Conservation (phyloP, 1,284 basidiomycete genomes). For the Phlebopus sp. region DNA sequence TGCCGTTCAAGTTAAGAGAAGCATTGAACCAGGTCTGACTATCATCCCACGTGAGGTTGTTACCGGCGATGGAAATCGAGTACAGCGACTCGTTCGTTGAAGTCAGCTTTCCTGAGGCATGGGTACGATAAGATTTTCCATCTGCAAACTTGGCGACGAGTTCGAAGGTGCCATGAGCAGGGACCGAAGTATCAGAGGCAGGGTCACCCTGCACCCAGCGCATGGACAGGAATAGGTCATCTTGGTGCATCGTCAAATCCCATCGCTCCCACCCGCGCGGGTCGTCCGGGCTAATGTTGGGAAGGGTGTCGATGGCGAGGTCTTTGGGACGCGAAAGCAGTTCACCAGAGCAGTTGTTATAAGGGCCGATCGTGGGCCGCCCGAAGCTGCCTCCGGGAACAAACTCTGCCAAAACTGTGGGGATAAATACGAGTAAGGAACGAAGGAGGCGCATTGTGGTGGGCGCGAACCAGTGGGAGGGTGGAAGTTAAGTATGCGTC, state of each 20-base stretch:
- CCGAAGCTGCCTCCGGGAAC: slow-evolving; percentile 7
- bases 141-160: slow-evolving; percentile 10
- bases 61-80: slow-evolving; percentile 13
- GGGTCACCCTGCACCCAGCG: slow-evolving; percentile 14
- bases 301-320: slow-evolving; percentile 12
- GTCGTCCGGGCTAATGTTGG: slow-evolving; percentile 9
- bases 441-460: neutral
- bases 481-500: neutral
- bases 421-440: neutral
- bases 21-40: slow-evolving; percentile 16
- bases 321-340: slow-evolving; percentile 1
- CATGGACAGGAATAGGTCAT: slow-evolving; percentile 8
- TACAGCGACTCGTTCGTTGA: slow-evolving; percentile 8
- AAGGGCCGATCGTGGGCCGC: slow-evolving; percentile 2
- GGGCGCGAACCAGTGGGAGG: neutral
- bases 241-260: slow-evolving; percentile 12
- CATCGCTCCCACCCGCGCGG: slow-evolving; percentile 11
- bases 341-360: neutral
- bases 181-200: slow-evolving; percentile 1
- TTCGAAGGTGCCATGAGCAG: slow-evolving; percentile 7
- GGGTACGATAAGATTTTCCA: slow-evolving; percentile 4
- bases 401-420: slow-evolving; percentile 1
- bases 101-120: slow-evolving; percentile 6
- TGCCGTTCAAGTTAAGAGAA: slow-evolving; percentile 5
- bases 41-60: slow-evolving; percentile 14